A percentile compares a stretch with the other conserved stretches of the same genome.
These are phyloP conservation scores for Apiospora sp. DNA, from an alignment of 2,329 filamentous ascomycete genomes.

Conservation along the genomic window DNA sequence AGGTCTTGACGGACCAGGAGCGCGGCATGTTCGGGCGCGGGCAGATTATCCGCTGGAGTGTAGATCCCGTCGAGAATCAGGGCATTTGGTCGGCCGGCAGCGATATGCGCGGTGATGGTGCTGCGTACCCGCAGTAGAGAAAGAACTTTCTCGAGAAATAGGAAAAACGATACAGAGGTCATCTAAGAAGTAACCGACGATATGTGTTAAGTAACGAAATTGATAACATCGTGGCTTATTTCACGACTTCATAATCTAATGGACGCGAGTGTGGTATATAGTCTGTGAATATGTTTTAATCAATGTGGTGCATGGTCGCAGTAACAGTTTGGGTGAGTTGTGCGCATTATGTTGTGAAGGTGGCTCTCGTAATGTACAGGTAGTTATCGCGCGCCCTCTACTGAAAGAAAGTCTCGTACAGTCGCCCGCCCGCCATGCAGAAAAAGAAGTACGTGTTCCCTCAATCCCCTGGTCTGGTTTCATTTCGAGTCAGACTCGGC, in stretches of 20 bases:
- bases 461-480: too few relatives aligned
- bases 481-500: conserved; percentile 7
- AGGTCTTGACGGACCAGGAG: conserved; percentile 70
- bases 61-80: conserved; percentile 72
- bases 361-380: conserved; percentile 30
- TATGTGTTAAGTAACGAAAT: background rate
- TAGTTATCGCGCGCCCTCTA: background rate
- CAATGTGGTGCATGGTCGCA: background rate
- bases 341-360: conserved; percentile 6
- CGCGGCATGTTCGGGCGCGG: conserved; percentile 83
- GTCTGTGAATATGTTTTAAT: background rate
- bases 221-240: background rate
- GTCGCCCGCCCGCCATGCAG: conserved; percentile 9
- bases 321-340: background rate
- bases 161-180: background rate
- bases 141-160: conserved; percentile 28
- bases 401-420: background rate
- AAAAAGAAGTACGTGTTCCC: background rate
- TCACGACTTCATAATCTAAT: background rate
- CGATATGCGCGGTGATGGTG: conserved; percentile 86
- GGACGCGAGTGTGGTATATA: background rate
- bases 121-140: conserved; percentile 61
- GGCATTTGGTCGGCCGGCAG: conserved; percentile 88
- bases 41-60: conserved; percentile 81
- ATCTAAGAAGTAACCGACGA: background rate